Base-by-base conservation (phyloP, 2,329 filamentous ascomycete species). In the Thermoascus crustaceus region DNA sequence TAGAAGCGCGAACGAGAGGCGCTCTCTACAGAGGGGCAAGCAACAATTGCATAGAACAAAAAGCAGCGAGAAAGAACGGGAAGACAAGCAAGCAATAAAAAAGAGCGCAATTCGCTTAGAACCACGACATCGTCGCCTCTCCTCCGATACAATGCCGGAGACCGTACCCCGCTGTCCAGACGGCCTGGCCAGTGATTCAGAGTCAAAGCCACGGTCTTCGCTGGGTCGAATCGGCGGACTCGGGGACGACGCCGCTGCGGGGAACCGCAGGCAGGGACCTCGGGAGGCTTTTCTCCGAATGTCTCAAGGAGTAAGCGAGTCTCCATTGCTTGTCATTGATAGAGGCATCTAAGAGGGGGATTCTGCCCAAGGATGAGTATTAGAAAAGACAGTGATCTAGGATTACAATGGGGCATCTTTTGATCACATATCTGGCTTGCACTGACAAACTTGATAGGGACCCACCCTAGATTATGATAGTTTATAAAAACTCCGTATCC, bases 241-340 rank as follows among this genome's bases (percentile, higher is more conserved):
- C 31, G 31, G 30, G 7, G 17, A 22, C 14, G 10, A n/a, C 18
- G 18, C 30, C 30, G 30, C 23, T 32, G 30, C 30, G 30, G 31
- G 31, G 31, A 32, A 21, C 20, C 5, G 19, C 7, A 13, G 13
- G 10, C 19, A 20, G 10, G 4, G 10, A 30, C 7, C 13, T 19
- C 10, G 30, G 9, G 8, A 20, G n/a, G n/a, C n/a, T n/a, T n/a
- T n/a, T n/a, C n/a, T n/a, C n/a, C n/a, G n/a, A n/a, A n/a, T n/a
- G n/a, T n/a, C n/a, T n/a, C n/a, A 32, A 13, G 17, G 10, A 10
- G 17, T 32, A 20, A 32, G 30, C 20, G 17, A 20, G 10, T 22
- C 17, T 22, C 14, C 3, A 9, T 16, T 9, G 2, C 10, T 13
- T 10, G 13, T 29, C 26, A 29, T 29, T 29, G 26, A 17, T 8